phyloP scores from a whole-genome alignment of 2,329 filamentous ascomycete genomes.

The Blastomyces gilchristii region DNA sequence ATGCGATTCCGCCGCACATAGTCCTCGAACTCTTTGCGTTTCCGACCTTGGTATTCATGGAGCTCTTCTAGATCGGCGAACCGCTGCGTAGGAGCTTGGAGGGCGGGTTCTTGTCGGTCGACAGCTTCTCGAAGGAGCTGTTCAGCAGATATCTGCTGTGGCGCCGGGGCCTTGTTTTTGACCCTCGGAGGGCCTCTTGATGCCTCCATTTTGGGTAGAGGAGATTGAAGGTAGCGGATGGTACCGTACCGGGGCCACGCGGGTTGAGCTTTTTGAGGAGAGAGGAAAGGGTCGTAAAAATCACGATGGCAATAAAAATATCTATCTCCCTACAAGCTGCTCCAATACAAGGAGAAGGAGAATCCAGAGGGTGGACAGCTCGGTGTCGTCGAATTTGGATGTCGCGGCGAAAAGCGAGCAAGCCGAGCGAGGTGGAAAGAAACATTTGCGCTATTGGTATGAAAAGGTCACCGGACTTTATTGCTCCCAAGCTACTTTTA shows the following conservation, averaged over 20 bases:
- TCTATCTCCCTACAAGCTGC: background rate
- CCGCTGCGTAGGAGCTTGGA: slow-evolving; percentile 85
- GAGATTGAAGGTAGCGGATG: background rate
- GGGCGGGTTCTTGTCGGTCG: slow-evolving; percentile 78
- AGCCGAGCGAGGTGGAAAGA: background rate
- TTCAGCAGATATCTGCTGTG: slow-evolving; percentile 85
- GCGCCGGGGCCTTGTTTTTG: slow-evolving; percentile 96
- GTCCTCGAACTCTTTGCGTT: slow-evolving; percentile 93
- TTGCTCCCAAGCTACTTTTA: background rate
- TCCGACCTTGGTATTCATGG: slow-evolving; percentile 92
- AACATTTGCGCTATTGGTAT: background rate
- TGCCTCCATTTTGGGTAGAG: slow-evolving; percentile 63
- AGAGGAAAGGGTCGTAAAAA: background rate
- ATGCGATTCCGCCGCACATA: slow-evolving; percentile 91
- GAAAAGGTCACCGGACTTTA: background rate
- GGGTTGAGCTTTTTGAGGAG: background rate
- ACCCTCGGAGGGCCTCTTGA: slow-evolving; percentile 86
- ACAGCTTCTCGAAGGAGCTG: slow-evolving; percentile 95
- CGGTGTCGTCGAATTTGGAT: background rate
- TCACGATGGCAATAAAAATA: background rate
- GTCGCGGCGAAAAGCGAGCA: background rate
- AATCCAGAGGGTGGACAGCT: background rate
- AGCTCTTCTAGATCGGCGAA: slow-evolving; percentile 96
- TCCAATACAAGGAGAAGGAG: background rate
- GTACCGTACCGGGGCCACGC: background rate